Percentiles rank a stretch among this genome's conserved stretches.
phyloP scores from a whole-genome alignment of 306 rosid genomes.

The Senna siamea region DNA sequence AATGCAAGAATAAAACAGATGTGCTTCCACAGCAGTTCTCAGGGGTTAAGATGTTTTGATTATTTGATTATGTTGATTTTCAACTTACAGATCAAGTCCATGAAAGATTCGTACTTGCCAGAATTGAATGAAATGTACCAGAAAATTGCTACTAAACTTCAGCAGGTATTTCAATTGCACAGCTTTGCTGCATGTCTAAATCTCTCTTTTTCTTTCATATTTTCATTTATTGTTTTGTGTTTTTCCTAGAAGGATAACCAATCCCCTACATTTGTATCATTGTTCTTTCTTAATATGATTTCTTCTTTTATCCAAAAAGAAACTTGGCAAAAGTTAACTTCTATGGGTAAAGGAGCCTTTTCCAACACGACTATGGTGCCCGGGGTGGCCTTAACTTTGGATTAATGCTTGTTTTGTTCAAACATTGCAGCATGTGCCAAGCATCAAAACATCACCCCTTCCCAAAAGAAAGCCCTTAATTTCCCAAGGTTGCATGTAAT shows the following conservation, averaged over 20 bases:
- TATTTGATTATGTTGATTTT: constrained; percentile 33
- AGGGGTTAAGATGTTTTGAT: constrained; percentile 31
- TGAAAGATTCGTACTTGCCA: constrained; percentile 68
- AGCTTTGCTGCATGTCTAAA: not conserved
- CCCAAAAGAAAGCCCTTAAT: constrained; percentile 20
- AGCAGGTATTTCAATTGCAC: constrained; percentile 54
- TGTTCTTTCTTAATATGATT: not conserved
- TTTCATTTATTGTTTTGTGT: not conserved
- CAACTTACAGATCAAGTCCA: constrained; percentile 59
- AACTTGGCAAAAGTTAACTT: constrained; percentile 15
- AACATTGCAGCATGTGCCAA: constrained; percentile 5
- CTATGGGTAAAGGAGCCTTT: constrained; percentile 21
- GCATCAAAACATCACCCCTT: constrained; percentile 24
- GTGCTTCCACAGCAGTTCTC: constrained; percentile 16
- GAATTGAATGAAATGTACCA: constrained; percentile 69
- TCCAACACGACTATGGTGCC: constrained; percentile 11
- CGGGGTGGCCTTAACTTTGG: constrained; percentile 29
- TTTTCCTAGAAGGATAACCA: too few species aligned
- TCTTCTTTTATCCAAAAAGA: not conserved
- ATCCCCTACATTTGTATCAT: too few species aligned
- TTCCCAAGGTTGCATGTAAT: constrained; percentile 26
- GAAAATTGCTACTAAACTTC: constrained; percentile 57
- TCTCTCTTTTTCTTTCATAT: not conserved
- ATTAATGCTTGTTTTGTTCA: not conserved
- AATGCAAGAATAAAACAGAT: constrained; percentile 12